Base-by-base conservation (phyloP, 2,329 filamentous ascomycete species). In the Penicillium sp. region DNA sequence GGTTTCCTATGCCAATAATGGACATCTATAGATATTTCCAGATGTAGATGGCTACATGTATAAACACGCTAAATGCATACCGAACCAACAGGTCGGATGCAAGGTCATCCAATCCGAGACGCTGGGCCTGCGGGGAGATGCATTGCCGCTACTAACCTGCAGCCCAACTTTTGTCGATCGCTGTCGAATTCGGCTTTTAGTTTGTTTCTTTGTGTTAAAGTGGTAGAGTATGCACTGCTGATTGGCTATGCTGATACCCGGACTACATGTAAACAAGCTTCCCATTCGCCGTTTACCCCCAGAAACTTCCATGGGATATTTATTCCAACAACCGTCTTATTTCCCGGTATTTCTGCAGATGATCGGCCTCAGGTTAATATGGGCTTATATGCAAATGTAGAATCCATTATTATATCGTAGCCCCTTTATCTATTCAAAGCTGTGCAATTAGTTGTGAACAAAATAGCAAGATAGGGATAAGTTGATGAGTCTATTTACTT, bases 91-190 rank as follows among this genome's bases (percentile, higher is more conserved):
- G 23, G 7, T 25, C 27, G 41, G 55, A 48, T 42, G 35, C 35
- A 45, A 36, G 49, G 7, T 23, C 21, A 21, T 35, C 17, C 25
- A 19, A 43, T 50, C 38, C 45, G 36, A 43, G 45, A 29, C n/a
- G 17, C 29, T 25, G 10, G 15, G 29, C n/a, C 31, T 48, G 15
- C 15, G 44, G 52, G 8, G 52, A 27, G 15, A 42, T 42, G 45
- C 35, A 55, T 29, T 21, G 27, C 53, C 45, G 53, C 35, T 52
- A 4, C 4, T 27, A 53, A 33, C 44, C 15, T 49, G 15, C 27
- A 49, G 23, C 8, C 31, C 7, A 56, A 55, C 23, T 31, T 51
- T 31, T 33, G 55, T 39, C 21, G 55, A 57, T 48, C 55, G 21
- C 21, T 48, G 36, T 53, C 29, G 41, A 47, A 42, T 42, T 33